Evolutionary conservation across 257 asterid species (phyloP).

Genomic region (Penstemon newberryi): DNA sequence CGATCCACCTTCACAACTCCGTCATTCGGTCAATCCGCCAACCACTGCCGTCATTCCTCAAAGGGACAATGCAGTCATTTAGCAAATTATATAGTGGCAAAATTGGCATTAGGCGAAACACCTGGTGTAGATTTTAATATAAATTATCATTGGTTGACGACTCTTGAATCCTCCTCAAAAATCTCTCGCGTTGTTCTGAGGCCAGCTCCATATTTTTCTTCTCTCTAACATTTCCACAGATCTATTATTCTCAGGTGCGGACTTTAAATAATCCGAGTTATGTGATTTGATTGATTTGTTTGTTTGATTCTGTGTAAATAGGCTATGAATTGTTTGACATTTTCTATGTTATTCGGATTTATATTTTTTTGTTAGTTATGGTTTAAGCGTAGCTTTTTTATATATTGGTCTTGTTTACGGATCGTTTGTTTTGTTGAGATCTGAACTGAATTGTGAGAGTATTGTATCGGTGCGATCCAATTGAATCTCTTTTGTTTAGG

Average conservation of each 20-base stretch:
- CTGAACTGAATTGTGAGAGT: constrained; percentile 31
- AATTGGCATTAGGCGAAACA: neutral
- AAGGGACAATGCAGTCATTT: neutral
- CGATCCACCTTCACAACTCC: no score
- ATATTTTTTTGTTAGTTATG: neutral
- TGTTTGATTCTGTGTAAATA: constrained; percentile 14
- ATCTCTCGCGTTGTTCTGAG: constrained; percentile 20
- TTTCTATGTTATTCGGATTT: neutral
- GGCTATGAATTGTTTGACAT: constrained; percentile 16
- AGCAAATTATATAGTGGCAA: neutral
- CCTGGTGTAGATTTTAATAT: constrained; percentile 11
- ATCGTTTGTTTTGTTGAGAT: constrained; percentile 13
- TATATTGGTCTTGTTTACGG: neutral
- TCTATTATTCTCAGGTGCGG: constrained; percentile 35
- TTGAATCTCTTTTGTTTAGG: constrained; percentile 23
- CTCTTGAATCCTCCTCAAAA: neutral
- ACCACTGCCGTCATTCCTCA: neutral
- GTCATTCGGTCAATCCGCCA: no score
- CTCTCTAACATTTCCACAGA: constrained; percentile 1
- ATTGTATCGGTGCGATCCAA: constrained; percentile 29
- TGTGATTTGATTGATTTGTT: constrained; percentile 22
- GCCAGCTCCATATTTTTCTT: constrained; percentile 15
- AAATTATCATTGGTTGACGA: constrained; percentile 16
- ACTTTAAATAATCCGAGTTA: constrained; percentile 14
- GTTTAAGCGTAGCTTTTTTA: no score